Evolutionary conservation across 1,284 basidiomycete genomes (phyloP).

Genomic region (Cystobasidiaceae sp.): DNA sequence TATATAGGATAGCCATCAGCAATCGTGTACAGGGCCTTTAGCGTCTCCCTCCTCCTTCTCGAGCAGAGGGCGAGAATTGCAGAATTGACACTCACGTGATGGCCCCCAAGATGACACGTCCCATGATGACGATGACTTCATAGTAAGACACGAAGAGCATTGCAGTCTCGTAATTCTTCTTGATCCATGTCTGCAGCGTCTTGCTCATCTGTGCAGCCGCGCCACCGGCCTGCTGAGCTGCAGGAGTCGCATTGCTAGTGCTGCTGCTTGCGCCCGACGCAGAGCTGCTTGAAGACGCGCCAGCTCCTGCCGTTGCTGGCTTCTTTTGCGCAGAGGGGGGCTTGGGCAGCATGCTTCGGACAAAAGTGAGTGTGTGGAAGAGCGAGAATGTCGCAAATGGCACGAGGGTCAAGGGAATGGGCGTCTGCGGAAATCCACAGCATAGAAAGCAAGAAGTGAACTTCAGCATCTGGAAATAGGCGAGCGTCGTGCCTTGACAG

Average conservation of each 20-base stretch:
- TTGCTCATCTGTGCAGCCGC: conserved; percentile 46
- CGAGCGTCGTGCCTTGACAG: too few species aligned
- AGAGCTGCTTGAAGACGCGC: neutral
- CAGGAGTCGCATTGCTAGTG: conserved; percentile 48
- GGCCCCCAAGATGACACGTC: conserved; percentile 70
- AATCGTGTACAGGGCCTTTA: too few species aligned
- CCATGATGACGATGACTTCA: conserved; percentile 68
- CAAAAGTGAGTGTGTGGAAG: conserved; percentile 64
- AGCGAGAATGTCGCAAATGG: conserved; percentile 94
- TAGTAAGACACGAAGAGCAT: conserved; percentile 85
- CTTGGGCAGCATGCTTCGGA: conserved; percentile 11
- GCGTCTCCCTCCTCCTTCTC: too few species aligned
- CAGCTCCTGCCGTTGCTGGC: neutral
- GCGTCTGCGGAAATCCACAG: conserved; percentile 27
- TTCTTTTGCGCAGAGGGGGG: conserved; percentile 19
- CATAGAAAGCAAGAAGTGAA: too few species aligned
- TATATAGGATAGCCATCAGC: neutral
- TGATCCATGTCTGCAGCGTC: conserved; percentile 70
- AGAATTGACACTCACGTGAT: conserved; percentile 44
- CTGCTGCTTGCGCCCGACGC: neutral
- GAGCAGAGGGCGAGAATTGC: too few species aligned
- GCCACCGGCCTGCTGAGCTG: conserved; percentile 57
- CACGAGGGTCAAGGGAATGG: conserved; percentile 64
- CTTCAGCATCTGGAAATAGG: too few species aligned
- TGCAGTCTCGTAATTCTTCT: conserved; percentile 84